A percentile compares a stretch with the other conserved stretches of the same genome.
phyloP scores from a whole-genome alignment of 2,329 filamentous ascomycete species.

The Passalora sequoiae region DNA sequence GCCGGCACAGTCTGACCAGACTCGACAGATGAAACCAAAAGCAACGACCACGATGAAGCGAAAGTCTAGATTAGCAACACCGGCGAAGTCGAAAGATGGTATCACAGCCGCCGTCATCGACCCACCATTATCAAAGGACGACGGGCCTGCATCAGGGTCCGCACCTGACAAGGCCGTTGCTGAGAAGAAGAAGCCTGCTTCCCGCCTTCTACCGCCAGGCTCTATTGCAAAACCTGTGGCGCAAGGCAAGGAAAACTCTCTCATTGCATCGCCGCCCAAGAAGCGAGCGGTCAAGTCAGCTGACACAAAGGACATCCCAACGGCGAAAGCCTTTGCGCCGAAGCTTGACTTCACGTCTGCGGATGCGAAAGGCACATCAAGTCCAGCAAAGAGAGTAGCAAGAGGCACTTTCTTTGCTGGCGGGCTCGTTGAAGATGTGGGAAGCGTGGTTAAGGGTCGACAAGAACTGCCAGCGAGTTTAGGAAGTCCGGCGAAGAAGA shows the following conservation, averaged over 20 bases:
- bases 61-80: constrained; percentile 33
- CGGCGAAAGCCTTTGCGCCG: constrained; percentile 17
- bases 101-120: constrained; percentile 4
- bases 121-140: not conserved
- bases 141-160: constrained; percentile 4
- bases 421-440: not conserved
- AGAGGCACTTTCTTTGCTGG: constrained; percentile 4
- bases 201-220: constrained; percentile 21
- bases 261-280: constrained; percentile 31
- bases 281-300: constrained; percentile 15
- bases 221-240: constrained; percentile 8
- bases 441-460: constrained; percentile 2
- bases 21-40: constrained; percentile 10
- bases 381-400: constrained; percentile 33
- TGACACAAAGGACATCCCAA: constrained; percentile 3
- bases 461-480: constrained; percentile 11
- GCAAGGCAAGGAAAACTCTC: constrained; percentile 25
- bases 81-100: constrained; percentile 25
- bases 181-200: constrained; percentile 10
- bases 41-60: constrained; percentile 18
- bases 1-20: constrained; percentile 1
- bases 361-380: constrained; percentile 14
- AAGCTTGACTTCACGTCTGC: constrained; percentile 25
- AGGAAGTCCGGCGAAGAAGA: constrained; percentile 28
- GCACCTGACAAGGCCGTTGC: not conserved